A percentile compares a stretch with the other conserved stretches of the same genome.
These are phyloP conservation scores for Larix kaempferi DNA, from an alignment of 75 land plant species.

Conservation along the genomic window DNA sequence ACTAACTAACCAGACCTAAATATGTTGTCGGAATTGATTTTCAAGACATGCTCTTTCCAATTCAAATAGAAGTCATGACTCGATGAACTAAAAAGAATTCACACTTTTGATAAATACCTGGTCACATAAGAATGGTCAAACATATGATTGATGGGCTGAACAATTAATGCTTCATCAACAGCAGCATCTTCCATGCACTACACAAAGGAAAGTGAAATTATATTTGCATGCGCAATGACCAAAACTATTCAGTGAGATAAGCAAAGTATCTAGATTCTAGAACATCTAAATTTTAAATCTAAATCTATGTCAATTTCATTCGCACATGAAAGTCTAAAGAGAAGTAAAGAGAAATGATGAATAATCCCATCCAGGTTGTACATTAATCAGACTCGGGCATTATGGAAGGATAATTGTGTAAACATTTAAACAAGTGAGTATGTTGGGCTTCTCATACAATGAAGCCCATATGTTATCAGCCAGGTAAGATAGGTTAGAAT, in stretches of 20 bases:
- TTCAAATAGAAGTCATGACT: not conserved
- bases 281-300: not conserved
- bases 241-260: not conserved
- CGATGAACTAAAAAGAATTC: not conserved
- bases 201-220: slow-evolving; percentile 1
- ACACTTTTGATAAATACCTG: slow-evolving; percentile 39
- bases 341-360: not conserved
- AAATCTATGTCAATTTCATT: not conserved
- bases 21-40: not conserved
- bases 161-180: slow-evolving; percentile 88
- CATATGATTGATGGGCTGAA: slow-evolving; percentile 92
- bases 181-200: slow-evolving; percentile 81
- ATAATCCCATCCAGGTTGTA: no score
- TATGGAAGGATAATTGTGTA: no score
- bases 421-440: no score
- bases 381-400: no score
- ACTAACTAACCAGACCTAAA: not conserved
- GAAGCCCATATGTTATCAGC: no score
- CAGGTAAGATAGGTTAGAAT: no score
- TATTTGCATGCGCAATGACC: not conserved
- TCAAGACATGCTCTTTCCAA: slow-evolving; percentile 2
- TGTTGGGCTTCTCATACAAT: no score
- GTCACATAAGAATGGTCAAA: slow-evolving; percentile 89
- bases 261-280: not conserved
- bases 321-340: not conserved